Evolutionary conservation across 2,329 filamentous ascomycete genomes (phyloP).

Genomic region (Fonsecaea erecta): DNA sequence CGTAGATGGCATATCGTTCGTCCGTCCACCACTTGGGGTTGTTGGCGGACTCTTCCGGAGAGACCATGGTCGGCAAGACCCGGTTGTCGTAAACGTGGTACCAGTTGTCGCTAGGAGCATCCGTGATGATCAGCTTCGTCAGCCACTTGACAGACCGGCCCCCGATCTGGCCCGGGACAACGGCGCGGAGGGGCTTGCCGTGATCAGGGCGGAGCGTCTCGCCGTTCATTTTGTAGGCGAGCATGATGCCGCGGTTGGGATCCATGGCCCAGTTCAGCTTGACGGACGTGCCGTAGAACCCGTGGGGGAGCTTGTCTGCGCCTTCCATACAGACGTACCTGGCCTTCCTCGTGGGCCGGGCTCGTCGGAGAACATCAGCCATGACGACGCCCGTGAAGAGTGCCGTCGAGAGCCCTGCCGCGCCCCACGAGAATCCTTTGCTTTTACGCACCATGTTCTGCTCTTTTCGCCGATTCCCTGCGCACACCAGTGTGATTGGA

Average conservation of each 20-base stretch:
- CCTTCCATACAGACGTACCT: constrained; percentile 90
- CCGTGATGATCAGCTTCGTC: constrained; percentile 77
- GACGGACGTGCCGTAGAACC: constrained; percentile 84
- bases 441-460: constrained; percentile 89
- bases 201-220: constrained; percentile 80
- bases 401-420: constrained; percentile 83
- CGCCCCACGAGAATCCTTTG: constrained; percentile 93
- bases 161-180: constrained; percentile 90
- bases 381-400: constrained; percentile 84
- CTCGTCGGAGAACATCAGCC: constrained; percentile 69
- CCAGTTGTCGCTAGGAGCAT: constrained; percentile 84
- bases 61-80: constrained; percentile 83
- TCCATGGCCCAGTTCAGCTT: constrained; percentile 90
- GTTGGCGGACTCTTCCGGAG: constrained; percentile 76
- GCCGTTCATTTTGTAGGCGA: constrained; percentile 91
- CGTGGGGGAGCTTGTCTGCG: constrained; percentile 84
- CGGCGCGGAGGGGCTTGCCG: constrained; percentile 77
- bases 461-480: constrained; percentile 89
- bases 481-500: constrained; percentile 87
- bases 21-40: constrained; percentile 81
- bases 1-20: constrained; percentile 90
- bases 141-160: constrained; percentile 94
- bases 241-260: constrained; percentile 78
- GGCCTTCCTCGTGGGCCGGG: constrained; percentile 70
- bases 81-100: constrained; percentile 95